phyloP scores from a whole-genome alignment of 164 flowering plant genomes.

The Taxillus chinensis region DNA sequence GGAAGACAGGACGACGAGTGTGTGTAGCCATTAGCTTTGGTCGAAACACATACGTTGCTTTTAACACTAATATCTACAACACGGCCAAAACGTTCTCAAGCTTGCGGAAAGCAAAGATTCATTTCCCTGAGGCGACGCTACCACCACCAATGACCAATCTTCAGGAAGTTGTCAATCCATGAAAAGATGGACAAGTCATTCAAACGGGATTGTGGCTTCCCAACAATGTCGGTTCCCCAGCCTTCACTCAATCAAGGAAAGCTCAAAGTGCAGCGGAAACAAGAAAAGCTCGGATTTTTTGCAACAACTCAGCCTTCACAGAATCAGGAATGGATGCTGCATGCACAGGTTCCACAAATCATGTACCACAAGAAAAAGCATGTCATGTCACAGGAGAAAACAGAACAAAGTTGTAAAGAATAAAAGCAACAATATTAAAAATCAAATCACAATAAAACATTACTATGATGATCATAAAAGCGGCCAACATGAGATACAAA shows the following conservation, averaged over 20 bases:
- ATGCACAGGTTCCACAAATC: background rate
- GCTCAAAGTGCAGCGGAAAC: conserved; percentile 46
- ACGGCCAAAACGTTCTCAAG: too few relatives aligned
- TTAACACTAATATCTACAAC: too few relatives aligned
- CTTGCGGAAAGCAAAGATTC: too few relatives aligned
- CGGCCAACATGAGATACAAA: too few relatives aligned
- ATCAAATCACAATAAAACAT: too few relatives aligned
- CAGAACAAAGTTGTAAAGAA: background rate
- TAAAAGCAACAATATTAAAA: background rate
- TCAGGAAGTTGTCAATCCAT: background rate
- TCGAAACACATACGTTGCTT: too few relatives aligned
- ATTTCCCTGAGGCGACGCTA: too few relatives aligned
- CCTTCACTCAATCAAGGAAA: background rate
- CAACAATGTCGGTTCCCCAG: background rate
- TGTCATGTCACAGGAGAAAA: background rate
- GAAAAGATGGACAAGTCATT: background rate
- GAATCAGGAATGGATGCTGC: conserved; percentile 85
- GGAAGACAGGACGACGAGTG: too few relatives aligned
- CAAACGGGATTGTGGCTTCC: background rate
- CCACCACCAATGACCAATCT: background rate
- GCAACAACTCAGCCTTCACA: conserved; percentile 77
- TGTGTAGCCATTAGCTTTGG: too few relatives aligned
- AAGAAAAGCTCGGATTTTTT: conserved; percentile 56
- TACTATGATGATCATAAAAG: too few relatives aligned
- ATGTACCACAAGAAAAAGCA: background rate